Evolutionary conservation across 2,329 filamentous ascomycete genomes (phyloP), one percentile per base, ranked within the genome.

Genomic region (Ophiostoma sp.): DNA sequence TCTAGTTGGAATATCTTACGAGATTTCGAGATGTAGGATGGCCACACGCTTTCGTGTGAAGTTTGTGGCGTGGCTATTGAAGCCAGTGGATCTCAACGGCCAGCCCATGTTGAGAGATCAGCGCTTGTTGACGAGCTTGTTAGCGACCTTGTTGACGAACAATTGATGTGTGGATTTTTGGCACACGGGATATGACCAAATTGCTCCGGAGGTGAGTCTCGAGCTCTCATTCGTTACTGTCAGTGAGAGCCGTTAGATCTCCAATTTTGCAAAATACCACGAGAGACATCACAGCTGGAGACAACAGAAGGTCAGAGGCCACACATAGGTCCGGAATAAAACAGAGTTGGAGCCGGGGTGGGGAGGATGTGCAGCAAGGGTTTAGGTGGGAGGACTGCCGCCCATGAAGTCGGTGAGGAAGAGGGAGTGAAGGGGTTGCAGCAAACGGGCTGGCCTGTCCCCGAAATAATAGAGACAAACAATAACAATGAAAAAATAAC

Each of bases 341-440:
- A 7, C 48, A 71, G 28, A 69, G 69, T 73, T 48, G 69, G 69
- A 66, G 68, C 72, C 48, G 28, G 39, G 59, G 70, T 50, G 72
- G 63, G 25, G 48, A 70, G 69, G 55, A 70, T 22, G 61, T 69
- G 66, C 55, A 69, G 55, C 72, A 72, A 55, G 74, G 72, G 63
- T 73, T 45, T 31, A 72, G 59, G 52, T 70, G 73, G 72, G 78
- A 77, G 77, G 80, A 76, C 79, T 79, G 80, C 52, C 17, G 50
- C 17, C 72, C 31, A 69, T 2, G 33, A 69, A 75, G 83, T 84
- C 83, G 83, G 83, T 84, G 83, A 84, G 77, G 77, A 78, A 36
- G 59, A 63, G 33, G 19, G 33, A 63, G 4, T 19, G 28, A 59
- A 59, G 15, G 36, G 33, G 36, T 11, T 25, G 36, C 42, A 63